Base-by-base conservation (phyloP, 495 filamentous ascomycete species). In the Hyphodiscus hymeniophilus region DNA sequence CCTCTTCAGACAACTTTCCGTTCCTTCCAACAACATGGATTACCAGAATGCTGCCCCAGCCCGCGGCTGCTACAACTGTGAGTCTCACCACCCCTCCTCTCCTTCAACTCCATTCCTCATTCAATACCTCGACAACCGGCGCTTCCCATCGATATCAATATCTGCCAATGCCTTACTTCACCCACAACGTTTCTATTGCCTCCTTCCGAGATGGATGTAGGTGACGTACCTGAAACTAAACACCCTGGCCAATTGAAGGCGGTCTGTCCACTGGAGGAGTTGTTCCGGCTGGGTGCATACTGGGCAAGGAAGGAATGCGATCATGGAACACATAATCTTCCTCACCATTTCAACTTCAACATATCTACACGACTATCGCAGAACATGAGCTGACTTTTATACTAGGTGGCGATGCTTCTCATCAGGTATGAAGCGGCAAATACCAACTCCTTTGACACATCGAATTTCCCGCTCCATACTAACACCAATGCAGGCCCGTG, bases 41-140 rank as follows among this genome's bases (percentile, higher is more conserved):
- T 71, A 58, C 54, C 28, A 43, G 34, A 57, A 53, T 45, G 53
- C 28, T 51, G 39, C 38, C 38, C 59, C 57, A 45, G 45, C 43
- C 54, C 81, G 83, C 63, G 81, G 75, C 49, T 89, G 84, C 72
- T 89, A 84, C 72, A 89, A 89, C 70, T 88, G 84, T 88, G 65
- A 70, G 83, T 86, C 48, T 54, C 50, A 47, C 49, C 48, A 38
- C 51, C 51, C 33, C 22, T 51, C 43, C 21, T 38, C 47, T 42
- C 42, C 17, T 42, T 47, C n/a, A n/a, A n/a, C n/a, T n/a, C n/a
- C 47, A 46, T 57, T 43, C 39, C 54, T 47, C 47, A 42, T 48
- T 54, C 44, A 47, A 28, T 31, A 46, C 47, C 22, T 45, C 20
- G 46, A 47, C 36, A 42, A 38, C 47, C 45, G 42, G 42, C 45